Evolutionary conservation across 2,329 filamentous ascomycete species (phyloP).

Genomic region (Botrytis paeoniae): DNA sequence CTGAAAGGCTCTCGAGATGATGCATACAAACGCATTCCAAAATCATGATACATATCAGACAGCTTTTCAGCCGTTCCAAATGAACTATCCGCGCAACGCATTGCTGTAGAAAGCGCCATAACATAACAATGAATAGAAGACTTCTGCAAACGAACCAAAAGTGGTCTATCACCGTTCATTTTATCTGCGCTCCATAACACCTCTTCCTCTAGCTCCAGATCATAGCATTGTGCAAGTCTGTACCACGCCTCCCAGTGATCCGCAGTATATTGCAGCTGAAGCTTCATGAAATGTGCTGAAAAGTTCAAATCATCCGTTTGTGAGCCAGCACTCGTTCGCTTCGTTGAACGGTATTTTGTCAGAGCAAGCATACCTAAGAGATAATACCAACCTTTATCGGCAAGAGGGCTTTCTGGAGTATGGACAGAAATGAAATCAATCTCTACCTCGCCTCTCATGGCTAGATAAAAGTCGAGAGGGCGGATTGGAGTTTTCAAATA

Average conservation of each 20-base stretch:
- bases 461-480: slow-evolving; percentile 73
- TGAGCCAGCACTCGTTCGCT: slow-evolving; percentile 38
- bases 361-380: slow-evolving; percentile 84
- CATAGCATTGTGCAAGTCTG: slow-evolving; percentile 42
- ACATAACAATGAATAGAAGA: slow-evolving; percentile 47
- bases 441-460: slow-evolving; percentile 73
- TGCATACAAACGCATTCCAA: slow-evolving; percentile 65
- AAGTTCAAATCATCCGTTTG: slow-evolving; percentile 41
- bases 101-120: slow-evolving; percentile 63
- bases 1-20: slow-evolving; percentile 65
- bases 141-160: slow-evolving; percentile 39
- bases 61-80: slow-evolving; percentile 54
- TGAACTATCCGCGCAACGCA: slow-evolving; percentile 53
- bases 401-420: slow-evolving; percentile 66
- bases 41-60: slow-evolving; percentile 65
- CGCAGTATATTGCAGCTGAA: slow-evolving; percentile 39
- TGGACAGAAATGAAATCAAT: slow-evolving; percentile 70
- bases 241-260: slow-evolving; percentile 45
- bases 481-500: slow-evolving; percentile 83
- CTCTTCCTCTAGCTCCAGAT: slow-evolving; percentile 42
- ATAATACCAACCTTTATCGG: slow-evolving; percentile 87
- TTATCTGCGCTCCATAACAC: slow-evolving; percentile 43
- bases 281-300: slow-evolving; percentile 39
- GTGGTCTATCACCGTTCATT: slow-evolving; percentile 40
- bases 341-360: slow-evolving; percentile 64